Base-by-base conservation (phyloP, 331 rosid genomes). In the Quercus lobata region DNA sequence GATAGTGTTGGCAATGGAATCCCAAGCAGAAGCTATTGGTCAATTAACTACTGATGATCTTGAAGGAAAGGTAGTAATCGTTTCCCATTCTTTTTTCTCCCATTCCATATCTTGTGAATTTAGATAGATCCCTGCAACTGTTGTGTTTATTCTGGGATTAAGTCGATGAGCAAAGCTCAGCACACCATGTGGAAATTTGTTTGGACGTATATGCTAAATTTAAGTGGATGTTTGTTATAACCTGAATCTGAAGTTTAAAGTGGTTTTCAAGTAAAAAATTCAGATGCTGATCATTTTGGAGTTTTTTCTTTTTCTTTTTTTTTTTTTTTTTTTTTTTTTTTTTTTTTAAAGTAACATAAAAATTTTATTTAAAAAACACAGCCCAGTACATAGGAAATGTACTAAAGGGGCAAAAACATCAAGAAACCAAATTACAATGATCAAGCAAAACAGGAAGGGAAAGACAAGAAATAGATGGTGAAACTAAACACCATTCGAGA, bases 1-100 rank as follows among this genome's bases (percentile, higher is more conserved):
- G 63, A 69, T 81, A 94, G 98, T 94, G 80, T 7, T 94, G 90
- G 85, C 97, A 35, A 94, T 94, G 98, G 98, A 94, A 85, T 94
- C 98, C 69, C 93, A 92, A 83, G 97, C 97, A 35, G 97, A 94
- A 87, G 97, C 98, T 86, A 89, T 94, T 75, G 97, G 97, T 65
- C 98, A 92, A 82, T 80, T 95, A 88, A 92, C 98, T 35, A 78
- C 65, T 73, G 97, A 95, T 75, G 98, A 95, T 89, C 90, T 95
- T 57, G 98, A 91, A 79, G 97, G 94, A 83, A 95, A 91, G 97
- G 98, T 91, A 88, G 80, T 52, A 73, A 53, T 55, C 62, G 5
- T 46, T 77, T 58, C 19, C 71, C 55, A 57, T 75, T n/a, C 53
- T 78, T n/a, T 49, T 78, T 57, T 44, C 57, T 9, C 71, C 30